Evolutionary conservation across 164 flowering plant genomes (phyloP).

Genomic region (Liquidambar formosana): DNA sequence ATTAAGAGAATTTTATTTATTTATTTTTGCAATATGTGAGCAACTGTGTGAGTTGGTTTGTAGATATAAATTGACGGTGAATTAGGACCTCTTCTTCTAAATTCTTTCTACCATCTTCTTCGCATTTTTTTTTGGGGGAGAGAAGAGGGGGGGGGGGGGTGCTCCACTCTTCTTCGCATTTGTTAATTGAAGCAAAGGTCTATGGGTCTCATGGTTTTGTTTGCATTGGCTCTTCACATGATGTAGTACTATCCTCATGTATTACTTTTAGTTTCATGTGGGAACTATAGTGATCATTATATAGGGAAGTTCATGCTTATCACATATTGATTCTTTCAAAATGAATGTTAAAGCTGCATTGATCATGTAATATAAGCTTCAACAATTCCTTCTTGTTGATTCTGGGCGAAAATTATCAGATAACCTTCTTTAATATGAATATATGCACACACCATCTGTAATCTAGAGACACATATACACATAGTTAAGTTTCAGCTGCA

Average conservation of each 20-base stretch:
- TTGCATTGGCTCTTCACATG: no score
- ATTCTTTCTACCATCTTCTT: neutral
- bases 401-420: no score
- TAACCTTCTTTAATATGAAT: neutral
- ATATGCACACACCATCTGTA: neutral
- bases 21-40: no score
- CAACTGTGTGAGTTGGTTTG: neutral
- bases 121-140: neutral
- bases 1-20: no score
- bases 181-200: no score
- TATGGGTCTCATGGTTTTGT: no score
- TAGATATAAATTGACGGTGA: neutral
- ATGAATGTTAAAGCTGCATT: neutral
- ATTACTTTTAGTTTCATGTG: neutral
- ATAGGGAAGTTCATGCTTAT: neutral
- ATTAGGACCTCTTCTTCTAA: neutral
- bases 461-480: neutral
- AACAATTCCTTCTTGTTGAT: neutral
- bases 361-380: neutral
- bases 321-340: no score
- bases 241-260: no score
- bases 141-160: no score
- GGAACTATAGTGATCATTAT: neutral
- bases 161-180: no score
- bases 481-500: conserved; percentile 1